Conservation (phyloP, 2,329 filamentous ascomycete genomes). For the Daldinia sp. region DNA sequence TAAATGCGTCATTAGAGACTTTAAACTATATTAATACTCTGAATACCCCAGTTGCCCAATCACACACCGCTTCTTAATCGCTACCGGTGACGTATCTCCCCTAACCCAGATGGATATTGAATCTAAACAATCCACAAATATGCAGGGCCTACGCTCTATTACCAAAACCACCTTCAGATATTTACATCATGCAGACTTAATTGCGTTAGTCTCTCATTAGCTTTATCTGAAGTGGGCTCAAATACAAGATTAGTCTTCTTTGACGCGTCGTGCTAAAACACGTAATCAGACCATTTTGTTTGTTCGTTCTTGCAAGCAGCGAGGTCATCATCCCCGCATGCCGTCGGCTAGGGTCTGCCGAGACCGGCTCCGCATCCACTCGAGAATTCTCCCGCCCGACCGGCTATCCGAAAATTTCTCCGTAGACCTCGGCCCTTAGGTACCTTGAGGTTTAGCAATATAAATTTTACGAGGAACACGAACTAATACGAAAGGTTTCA, state of each 20-base stretch:
- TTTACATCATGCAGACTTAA: slow-evolving; percentile 3
- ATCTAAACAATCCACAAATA: slow-evolving; percentile 9
- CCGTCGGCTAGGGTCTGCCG: slow-evolving; percentile 16
- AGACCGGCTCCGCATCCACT: slow-evolving; percentile 27
- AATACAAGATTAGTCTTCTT: not conserved
- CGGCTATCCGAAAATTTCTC: slow-evolving; percentile 18
- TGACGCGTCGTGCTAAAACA: slow-evolving; percentile 7
- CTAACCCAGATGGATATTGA: slow-evolving; percentile 21
- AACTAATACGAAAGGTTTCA: not conserved
- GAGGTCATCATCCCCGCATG: slow-evolving; percentile 22
- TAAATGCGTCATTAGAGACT: slow-evolving; percentile 13
- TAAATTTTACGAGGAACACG: not conserved
- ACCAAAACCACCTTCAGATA: not conserved
- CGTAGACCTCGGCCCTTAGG: not conserved
- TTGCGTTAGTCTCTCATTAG: slow-evolving; percentile 9
- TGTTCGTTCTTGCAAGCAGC: slow-evolving; percentile 19
- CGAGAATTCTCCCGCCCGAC: not conserved
- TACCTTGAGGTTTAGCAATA: not conserved
- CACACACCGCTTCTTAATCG: slow-evolving; percentile 15
- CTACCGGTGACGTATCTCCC: slow-evolving; percentile 4
- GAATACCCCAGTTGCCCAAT: not conserved
- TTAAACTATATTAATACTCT: not conserved
- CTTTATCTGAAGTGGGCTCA: slow-evolving; percentile 2
- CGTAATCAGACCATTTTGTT: slow-evolving; percentile 23
- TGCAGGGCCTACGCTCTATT: slow-evolving; percentile 5